Evolutionary conservation across 225 moss, liverwort and hornwort genomes (phyloP).

Genomic region (Sphagnum contortum): DNA sequence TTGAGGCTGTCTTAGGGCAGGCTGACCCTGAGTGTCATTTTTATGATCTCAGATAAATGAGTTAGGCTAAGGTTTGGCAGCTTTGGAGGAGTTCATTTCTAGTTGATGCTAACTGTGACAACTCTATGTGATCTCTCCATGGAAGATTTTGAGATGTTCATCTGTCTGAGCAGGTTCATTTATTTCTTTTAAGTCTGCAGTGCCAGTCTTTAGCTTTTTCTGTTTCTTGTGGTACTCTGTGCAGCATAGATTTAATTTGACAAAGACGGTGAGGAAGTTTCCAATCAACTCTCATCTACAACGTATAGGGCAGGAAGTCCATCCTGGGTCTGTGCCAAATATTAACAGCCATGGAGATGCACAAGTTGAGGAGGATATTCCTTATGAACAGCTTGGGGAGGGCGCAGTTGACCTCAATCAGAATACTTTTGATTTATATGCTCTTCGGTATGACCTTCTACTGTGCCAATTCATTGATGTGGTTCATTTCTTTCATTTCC

Average conservation of each 20-base stretch:
- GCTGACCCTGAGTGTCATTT: too few relatives aligned
- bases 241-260: conserved; percentile 82
- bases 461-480: background rate
- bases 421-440: conserved; percentile 45
- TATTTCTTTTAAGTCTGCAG: background rate
- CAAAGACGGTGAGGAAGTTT: conserved; percentile 68
- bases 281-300: conserved; percentile 60
- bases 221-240: conserved; percentile 3
- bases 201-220: background rate
- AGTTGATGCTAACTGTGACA: too few relatives aligned
- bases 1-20: too few relatives aligned
- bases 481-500: conserved; percentile 4
- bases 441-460: conserved; percentile 47
- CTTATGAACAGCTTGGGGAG: conserved; percentile 53
- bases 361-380: conserved; percentile 31
- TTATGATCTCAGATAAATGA: too few relatives aligned
- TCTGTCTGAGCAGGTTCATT: background rate
- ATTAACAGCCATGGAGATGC: conserved; percentile 60
- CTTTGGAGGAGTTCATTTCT: too few relatives aligned
- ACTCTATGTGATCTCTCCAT: too few relatives aligned
- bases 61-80: too few relatives aligned
- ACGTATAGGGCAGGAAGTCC: conserved; percentile 57
- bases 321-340: conserved; percentile 47
- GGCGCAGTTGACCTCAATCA: conserved; percentile 47
- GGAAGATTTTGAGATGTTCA: too few relatives aligned